Evolutionary conservation across 805 yeast species (phyloP), one percentile per base, ranked within the genome.

Genomic region (Ogataea chonburiensis): DNA sequence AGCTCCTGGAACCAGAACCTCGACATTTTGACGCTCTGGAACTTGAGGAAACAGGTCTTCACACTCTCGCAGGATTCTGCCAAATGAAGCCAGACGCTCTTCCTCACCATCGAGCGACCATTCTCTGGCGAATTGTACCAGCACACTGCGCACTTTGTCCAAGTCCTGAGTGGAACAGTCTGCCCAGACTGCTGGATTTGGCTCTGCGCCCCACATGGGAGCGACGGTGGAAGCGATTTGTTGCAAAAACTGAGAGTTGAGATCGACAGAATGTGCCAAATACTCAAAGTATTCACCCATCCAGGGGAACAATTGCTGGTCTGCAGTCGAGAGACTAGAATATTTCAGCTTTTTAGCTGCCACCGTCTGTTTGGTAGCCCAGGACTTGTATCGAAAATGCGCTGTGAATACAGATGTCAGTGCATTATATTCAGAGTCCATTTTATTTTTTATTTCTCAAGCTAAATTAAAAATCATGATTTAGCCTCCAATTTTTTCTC

Each of bases 1-100:
- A 37, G 80, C 72, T 1, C 86, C 86, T 0, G 86, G 85, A 3
- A 75, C 73, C 11, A 80, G 56, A 0, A 79, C 63, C 24, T 70
- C 65, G 9, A 69, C 42, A 10, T 65, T 32, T 13, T 58, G 68
- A 18, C 82, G 53, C 0, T 39, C 32, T 1, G 40, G 43, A 2
- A 64, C 47, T 15, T 58, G 60, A 0, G 78, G 77, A 43, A 50
- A 73, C 7, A 57, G 30, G 2, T 9, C 30, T 37, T 58, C 67
- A 31, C 70, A 45, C 21, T 52, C 64, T 35, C 51, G 35, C 5
- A 74, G 43, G 4, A 78, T 61, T 16, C 58, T 52, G 0, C 61
- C 64, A 49, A 66, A 71, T 2, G 70, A 58, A 3, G 38, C 37
- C 0, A 49, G 49, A 23, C 86, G 50, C 45, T 80, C 85, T 0